Base-by-base conservation (phyloP, 2,329 filamentous ascomycete species). In the Whalleya microplaca region DNA sequence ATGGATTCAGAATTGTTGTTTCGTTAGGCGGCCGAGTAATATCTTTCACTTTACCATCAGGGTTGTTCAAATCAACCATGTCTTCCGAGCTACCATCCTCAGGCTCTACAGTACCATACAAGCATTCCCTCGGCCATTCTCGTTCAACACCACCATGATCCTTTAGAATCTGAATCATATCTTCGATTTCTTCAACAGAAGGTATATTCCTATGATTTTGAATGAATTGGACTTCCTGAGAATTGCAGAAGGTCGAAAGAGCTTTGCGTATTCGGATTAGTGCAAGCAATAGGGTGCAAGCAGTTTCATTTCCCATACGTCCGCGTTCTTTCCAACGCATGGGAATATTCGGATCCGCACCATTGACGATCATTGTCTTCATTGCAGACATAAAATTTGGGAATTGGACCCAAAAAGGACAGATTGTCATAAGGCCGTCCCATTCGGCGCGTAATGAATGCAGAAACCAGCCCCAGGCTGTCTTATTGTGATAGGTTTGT, bases 391-490 rank as follows among this genome's bases (percentile, higher is more conserved):
- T 9, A 27, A 27, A 27, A 27, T 27, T 27, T n/a, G n/a, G n/a
- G n/a, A n/a, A n/a, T n/a, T n/a, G n/a, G 23, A 4, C 9, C 4
- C 23, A 27, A 27, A 9, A 4, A 9, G 23, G 23, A 9, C 4
- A 27, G 9, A 4, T 9, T 27, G 23, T 27, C 4, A 27, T 27
- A 4, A 27, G 23, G 23, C 23, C 9, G 18, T 2, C 10, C 23
- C 21, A 41, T 18, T 27, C 4, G 16, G 43, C 10, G 21, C 21
- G 37, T 3, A 48, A 20, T 21, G 21, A 23, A 9, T 32, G 6
- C 32, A 58, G 47, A 21, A 43, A 58, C 54, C 53, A 58, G 41
- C 48, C 48, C 59, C 59, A 64, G n/a, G 60, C 2, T 29, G 56
- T 43, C 1, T 41, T 44, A 6, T 45, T 54, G 2, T 42, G 45